phyloP scores from a whole-genome alignment of 805 yeast species.

The Ascoidea tarda region DNA sequence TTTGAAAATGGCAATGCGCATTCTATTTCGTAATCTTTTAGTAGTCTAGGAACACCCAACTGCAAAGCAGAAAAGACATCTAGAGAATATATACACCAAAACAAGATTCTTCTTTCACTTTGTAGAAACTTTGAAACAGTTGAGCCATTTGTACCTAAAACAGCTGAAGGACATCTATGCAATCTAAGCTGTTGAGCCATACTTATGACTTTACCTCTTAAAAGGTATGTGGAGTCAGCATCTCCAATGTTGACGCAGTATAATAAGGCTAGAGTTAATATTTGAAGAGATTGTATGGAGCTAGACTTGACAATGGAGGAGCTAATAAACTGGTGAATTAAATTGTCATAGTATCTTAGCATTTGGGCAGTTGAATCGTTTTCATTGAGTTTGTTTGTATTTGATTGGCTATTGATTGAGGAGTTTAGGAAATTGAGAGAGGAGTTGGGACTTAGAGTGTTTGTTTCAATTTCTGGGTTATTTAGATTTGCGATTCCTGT shows the following conservation, averaged over 20 bases:
- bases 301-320: slow-evolving; percentile 48
- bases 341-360: slow-evolving; percentile 38
- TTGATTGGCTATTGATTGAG: slow-evolving; percentile 10
- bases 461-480: neutral
- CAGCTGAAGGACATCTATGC: slow-evolving; percentile 80
- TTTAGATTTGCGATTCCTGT: neutral
- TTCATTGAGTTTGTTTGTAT: slow-evolving; percentile 4
- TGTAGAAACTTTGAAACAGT: slow-evolving; percentile 56
- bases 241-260: slow-evolving; percentile 67
- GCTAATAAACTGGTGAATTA: slow-evolving; percentile 48
- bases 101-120: slow-evolving; percentile 68
- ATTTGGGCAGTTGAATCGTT: slow-evolving; percentile 6
- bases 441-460: neutral
- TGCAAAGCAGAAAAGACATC: slow-evolving; percentile 66
- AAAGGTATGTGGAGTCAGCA: slow-evolving; percentile 55
- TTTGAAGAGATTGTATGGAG: slow-evolving; percentile 56
- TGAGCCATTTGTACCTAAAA: slow-evolving; percentile 50
- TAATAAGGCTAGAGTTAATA: slow-evolving; percentile 51
- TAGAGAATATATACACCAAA: slow-evolving; percentile 72
- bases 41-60: slow-evolving; percentile 69
- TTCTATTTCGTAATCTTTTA: slow-evolving; percentile 73
- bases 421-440: neutral
- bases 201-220: slow-evolving; percentile 61
- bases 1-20: slow-evolving; percentile 67
- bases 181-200: slow-evolving; percentile 79